phyloP scores from a whole-genome alignment of 2,329 filamentous ascomycete species.

The Rhynchosporium secalis region DNA sequence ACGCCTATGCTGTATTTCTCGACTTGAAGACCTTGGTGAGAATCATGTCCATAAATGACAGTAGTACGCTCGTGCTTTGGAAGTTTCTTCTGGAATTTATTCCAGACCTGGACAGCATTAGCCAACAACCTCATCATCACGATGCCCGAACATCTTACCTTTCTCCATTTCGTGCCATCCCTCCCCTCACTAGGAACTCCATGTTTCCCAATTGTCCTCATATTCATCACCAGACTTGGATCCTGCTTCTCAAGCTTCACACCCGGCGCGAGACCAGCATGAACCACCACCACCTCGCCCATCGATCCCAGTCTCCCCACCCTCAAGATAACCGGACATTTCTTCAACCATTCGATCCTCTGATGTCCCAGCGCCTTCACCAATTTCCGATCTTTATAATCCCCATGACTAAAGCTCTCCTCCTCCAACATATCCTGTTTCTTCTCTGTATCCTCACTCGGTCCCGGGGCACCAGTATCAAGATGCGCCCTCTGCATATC shows the following conservation, averaged over 20 bases:
- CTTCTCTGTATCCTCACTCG: constrained; percentile 37
- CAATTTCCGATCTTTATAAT: constrained; percentile 36
- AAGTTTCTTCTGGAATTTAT: constrained; percentile 48
- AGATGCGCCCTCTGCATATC: constrained; percentile 40
- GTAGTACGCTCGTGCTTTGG: constrained; percentile 51
- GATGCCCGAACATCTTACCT: constrained; percentile 29
- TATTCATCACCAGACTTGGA: constrained; percentile 84
- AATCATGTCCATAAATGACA: constrained; percentile 87
- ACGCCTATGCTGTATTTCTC: constrained; percentile 77
- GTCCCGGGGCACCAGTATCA: constrained; percentile 28
- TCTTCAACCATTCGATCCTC: constrained; percentile 68
- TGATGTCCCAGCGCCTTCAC: constrained; percentile 41
- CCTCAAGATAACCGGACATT: constrained; percentile 75
- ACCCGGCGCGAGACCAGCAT: constrained; percentile 81
- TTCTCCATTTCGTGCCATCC: constrained; percentile 36
- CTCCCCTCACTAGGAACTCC: constrained; percentile 35
- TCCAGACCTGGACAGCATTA: constrained; percentile 50
- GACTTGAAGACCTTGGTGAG: constrained; percentile 67
- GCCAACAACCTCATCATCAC: neutral
- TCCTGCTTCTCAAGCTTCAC: constrained; percentile 69
- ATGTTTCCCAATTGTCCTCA: constrained; percentile 60
- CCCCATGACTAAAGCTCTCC: constrained; percentile 33
- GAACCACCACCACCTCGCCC: constrained; percentile 72
- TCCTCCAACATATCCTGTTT: constrained; percentile 33
- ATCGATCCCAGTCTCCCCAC: constrained; percentile 62